Conservation (phyloP, 306 rosid species). For the Cucumis melo region DNA sequence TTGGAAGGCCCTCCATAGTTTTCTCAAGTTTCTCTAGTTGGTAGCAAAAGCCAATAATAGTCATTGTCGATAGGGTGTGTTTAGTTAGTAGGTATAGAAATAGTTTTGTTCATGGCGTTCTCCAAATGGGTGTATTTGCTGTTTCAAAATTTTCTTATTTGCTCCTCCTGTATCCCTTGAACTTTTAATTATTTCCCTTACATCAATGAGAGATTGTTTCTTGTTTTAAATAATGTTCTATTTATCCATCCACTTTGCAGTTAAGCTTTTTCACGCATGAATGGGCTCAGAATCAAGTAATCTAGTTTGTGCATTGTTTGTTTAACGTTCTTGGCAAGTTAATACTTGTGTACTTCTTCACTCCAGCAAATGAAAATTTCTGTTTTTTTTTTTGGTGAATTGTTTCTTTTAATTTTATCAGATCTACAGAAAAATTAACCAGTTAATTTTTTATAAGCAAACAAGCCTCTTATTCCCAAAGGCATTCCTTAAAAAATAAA, state of each 20-base stretch:
- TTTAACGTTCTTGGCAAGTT: neutral
- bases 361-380: neutral
- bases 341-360: neutral
- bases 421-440: neutral
- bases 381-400: neutral
- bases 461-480: constrained; percentile 3
- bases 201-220: no score
- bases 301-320: neutral
- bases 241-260: neutral
- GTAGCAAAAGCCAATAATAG: neutral
- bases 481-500: neutral
- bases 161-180: no score
- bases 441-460: neutral
- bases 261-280: neutral
- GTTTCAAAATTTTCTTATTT: no score
- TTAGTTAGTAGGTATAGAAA: neutral
- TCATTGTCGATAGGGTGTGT: neutral
- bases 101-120: no score
- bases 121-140: no score
- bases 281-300: neutral
- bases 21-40: neutral
- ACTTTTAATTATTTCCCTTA: no score
- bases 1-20: neutral
- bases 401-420: neutral
- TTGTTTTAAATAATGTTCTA: neutral